Conservation (phyloP, 2,329 filamentous ascomycete genomes). For the Periconia sp. region DNA sequence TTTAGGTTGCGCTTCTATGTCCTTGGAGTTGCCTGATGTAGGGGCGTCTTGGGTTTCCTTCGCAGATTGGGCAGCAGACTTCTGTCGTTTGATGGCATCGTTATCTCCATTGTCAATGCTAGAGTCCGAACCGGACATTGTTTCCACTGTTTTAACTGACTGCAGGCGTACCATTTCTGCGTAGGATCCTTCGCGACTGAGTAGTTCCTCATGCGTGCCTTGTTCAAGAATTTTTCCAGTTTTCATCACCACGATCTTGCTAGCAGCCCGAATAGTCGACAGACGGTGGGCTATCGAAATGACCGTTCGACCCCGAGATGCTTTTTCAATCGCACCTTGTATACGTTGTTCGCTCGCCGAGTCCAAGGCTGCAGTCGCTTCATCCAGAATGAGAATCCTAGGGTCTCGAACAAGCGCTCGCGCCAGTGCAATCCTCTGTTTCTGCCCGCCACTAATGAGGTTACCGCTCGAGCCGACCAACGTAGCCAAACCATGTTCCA, state of each 20-base stretch:
- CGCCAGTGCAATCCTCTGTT: constrained; percentile 66
- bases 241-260: constrained; percentile 48
- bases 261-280: constrained; percentile 44
- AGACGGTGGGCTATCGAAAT: constrained; percentile 48
- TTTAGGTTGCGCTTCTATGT: constrained; percentile 23
- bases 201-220: constrained; percentile 42
- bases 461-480: constrained; percentile 61
- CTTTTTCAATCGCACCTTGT: constrained; percentile 49
- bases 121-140: constrained; percentile 23
- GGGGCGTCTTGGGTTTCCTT: constrained; percentile 10
- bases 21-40: constrained; percentile 5
- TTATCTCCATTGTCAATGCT: constrained; percentile 28
- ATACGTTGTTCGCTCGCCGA: constrained; percentile 64
- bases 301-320: constrained; percentile 41
- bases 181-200: constrained; percentile 49
- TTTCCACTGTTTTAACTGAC: constrained; percentile 46
- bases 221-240: constrained; percentile 45
- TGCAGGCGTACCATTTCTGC: constrained; percentile 59
- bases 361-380: constrained; percentile 67
- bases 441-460: constrained; percentile 63
- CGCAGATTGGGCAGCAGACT: constrained; percentile 15
- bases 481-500: constrained; percentile 57
- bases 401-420: constrained; percentile 63
- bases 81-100: constrained; percentile 26
- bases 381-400: constrained; percentile 65